Conservation (phyloP, 2,329 filamentous ascomycete genomes). For the Plectosphaerella sp. region DNA sequence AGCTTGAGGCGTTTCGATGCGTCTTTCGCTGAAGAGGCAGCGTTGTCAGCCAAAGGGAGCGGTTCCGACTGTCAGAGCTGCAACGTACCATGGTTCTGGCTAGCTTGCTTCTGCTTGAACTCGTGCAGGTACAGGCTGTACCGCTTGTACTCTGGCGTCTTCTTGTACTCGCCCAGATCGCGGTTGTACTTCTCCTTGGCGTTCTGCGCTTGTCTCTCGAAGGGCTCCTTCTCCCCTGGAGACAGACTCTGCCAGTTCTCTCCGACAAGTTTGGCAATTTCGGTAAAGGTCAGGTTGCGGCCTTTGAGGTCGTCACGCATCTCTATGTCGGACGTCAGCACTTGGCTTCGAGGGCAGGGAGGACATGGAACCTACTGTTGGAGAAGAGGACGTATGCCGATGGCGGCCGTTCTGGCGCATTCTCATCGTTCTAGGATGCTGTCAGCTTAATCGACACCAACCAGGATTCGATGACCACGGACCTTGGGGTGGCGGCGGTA, state of each 20-base stretch:
- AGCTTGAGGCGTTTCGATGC: conserved; percentile 44
- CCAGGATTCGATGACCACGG: conserved; percentile 14
- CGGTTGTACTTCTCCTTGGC: conserved; percentile 74
- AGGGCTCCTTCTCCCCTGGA: conserved; percentile 64
- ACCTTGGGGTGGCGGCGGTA: conserved; percentile 77
- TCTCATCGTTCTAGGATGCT: conserved; percentile 60
- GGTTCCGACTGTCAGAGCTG: neutral
- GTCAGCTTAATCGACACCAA: neutral
- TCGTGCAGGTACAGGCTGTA: conserved; percentile 71
- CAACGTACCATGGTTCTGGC: conserved; percentile 48
- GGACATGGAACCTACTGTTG: conserved; percentile 56
- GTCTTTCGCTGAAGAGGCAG: conserved; percentile 35
- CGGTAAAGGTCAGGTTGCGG: conserved; percentile 73
- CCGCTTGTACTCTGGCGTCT: conserved; percentile 63
- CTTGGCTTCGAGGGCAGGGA: neutral
- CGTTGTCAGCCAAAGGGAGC: neutral
- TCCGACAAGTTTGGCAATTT: conserved; percentile 78
- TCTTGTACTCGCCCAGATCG: conserved; percentile 73
- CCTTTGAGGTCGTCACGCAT: conserved; percentile 75
- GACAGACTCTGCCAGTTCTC: conserved; percentile 75
- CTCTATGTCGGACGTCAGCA: conserved; percentile 38
- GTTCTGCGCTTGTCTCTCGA: conserved; percentile 64
- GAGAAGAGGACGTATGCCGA: conserved; percentile 85
- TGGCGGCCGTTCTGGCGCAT: conserved; percentile 74
- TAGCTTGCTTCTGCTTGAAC: conserved; percentile 69